These are phyloP conservation scores for Torulaspora indica DNA, from an alignment of 805 yeast genomes.

Conservation along the genomic window DNA sequence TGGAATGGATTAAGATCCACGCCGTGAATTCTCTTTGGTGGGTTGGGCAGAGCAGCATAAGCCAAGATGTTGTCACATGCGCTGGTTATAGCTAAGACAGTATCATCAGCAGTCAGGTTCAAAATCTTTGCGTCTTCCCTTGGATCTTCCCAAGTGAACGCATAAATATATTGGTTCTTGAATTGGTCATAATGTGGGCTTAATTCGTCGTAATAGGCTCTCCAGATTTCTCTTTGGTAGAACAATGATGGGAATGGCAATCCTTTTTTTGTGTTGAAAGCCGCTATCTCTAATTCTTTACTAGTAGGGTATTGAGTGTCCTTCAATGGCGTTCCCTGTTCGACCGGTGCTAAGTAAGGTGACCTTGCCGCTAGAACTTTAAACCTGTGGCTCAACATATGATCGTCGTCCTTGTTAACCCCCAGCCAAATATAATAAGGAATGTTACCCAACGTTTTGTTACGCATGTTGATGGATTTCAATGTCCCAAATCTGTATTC, in stretches of 20 bases:
- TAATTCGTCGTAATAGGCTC: constrained; percentile 73
- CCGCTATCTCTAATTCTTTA: constrained; percentile 77
- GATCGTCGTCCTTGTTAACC: constrained; percentile 49
- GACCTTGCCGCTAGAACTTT: constrained; percentile 43
- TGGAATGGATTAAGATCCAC: constrained; percentile 83
- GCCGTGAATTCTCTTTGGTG: constrained; percentile 76
- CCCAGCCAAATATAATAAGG: constrained; percentile 86
- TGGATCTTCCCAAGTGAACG: constrained; percentile 91
- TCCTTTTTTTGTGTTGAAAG: constrained; percentile 54
- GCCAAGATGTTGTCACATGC: constrained; percentile 80
- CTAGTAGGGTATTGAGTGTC: constrained; percentile 27
- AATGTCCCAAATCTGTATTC: constrained; percentile 80
- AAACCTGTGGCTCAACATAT: constrained; percentile 60
- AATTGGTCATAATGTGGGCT: constrained; percentile 65
- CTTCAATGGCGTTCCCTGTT: constrained; percentile 8
- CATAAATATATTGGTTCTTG: constrained; percentile 74
- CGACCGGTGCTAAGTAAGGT: constrained; percentile 65
- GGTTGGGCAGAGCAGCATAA: constrained; percentile 64
- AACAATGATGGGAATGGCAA: constrained; percentile 77
- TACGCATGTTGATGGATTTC: constrained; percentile 65
- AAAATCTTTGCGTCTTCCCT: constrained; percentile 69
- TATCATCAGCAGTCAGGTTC: constrained; percentile 56
- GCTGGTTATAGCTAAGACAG: constrained; percentile 76
- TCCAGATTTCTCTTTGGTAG: constrained; percentile 71
- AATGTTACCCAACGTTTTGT: constrained; percentile 61